Percentiles rank a stretch among this genome's conserved stretches.
phyloP scores from a whole-genome alignment of 805 yeast species.

The Priceomyces carsonii region DNA sequence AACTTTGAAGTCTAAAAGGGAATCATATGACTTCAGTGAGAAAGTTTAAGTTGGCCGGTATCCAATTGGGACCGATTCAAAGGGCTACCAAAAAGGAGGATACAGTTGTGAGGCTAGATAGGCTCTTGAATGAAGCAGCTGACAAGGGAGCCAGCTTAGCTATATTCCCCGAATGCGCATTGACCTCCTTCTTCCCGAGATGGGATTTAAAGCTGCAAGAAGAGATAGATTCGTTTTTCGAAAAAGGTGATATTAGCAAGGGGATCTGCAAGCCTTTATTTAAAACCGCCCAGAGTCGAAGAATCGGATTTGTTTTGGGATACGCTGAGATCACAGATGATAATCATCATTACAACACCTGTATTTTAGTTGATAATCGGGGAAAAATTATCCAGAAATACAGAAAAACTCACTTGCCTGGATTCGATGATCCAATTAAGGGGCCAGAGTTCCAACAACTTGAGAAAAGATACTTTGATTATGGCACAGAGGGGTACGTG shows the following conservation, averaged over 20 bases:
- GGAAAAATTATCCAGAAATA: slow-evolving; percentile 29
- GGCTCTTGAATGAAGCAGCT: slow-evolving; percentile 29
- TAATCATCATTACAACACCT: slow-evolving; percentile 35
- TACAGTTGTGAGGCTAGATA: slow-evolving; percentile 27
- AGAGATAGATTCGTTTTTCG: slow-evolving; percentile 36
- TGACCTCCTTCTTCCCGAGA: slow-evolving; percentile 39
- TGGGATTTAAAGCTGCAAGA: slow-evolving; percentile 32
- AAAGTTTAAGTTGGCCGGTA: slow-evolving; percentile 31
- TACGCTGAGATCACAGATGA: slow-evolving; percentile 40
- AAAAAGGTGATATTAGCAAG: slow-evolving; percentile 31
- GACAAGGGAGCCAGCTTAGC: slow-evolving; percentile 30
- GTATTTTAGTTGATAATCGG: slow-evolving; percentile 28
- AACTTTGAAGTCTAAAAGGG: too few species aligned
- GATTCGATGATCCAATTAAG: slow-evolving; percentile 33
- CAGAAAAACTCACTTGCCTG: slow-evolving; percentile 40
- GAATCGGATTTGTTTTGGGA: slow-evolving; percentile 33
- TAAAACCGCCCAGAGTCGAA: slow-evolving; percentile 25
- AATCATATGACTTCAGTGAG: too few species aligned
- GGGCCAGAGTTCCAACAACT: slow-evolving; percentile 34
- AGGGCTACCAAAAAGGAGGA: slow-evolving; percentile 26
- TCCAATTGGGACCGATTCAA: slow-evolving; percentile 35
- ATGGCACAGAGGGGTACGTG: slow-evolving; percentile 37
- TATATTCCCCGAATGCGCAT: slow-evolving; percentile 37
- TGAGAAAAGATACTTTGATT: slow-evolving; percentile 38
- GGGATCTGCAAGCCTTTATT: slow-evolving; percentile 29